Evolutionary conservation across 257 asterid species (phyloP).

Genomic region (Echium plantagineum): DNA sequence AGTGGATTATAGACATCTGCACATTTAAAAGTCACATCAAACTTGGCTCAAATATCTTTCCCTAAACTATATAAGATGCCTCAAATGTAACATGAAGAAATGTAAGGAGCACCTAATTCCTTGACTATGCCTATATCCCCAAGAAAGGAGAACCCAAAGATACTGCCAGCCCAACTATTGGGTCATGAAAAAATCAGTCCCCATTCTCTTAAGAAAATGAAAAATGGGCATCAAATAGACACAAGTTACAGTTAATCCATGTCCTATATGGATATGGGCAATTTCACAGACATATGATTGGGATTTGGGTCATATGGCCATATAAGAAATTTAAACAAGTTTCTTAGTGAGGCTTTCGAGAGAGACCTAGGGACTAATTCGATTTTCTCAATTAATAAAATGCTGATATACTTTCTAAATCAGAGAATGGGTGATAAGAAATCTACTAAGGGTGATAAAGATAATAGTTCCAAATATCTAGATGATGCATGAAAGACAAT

Average conservation of each 20-base stretch:
- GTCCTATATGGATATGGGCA: background rate
- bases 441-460: background rate
- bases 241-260: background rate
- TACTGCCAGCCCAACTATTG: background rate
- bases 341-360: no score
- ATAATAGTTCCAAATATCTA: background rate
- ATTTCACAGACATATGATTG: no score
- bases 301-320: no score
- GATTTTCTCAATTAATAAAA: no score
- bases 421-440: background rate
- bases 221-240: background rate
- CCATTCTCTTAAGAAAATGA: background rate
- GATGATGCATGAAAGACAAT: background rate
- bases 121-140: no score
- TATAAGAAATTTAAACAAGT: no score
- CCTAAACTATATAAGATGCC: background rate
- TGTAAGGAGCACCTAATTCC: background rate
- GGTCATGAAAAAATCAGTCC: background rate
- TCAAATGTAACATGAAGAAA: background rate
- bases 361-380: no score
- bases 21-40: constrained; percentile 7
- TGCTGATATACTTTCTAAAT: background rate
- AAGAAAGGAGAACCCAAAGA: background rate
- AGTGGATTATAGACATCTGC: constrained; percentile 93
- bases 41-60: background rate